These are phyloP conservation scores for Ilyonectria mors-panacis DNA, from an alignment of 2,329 filamentous ascomycete species.

Conservation along the genomic window DNA sequence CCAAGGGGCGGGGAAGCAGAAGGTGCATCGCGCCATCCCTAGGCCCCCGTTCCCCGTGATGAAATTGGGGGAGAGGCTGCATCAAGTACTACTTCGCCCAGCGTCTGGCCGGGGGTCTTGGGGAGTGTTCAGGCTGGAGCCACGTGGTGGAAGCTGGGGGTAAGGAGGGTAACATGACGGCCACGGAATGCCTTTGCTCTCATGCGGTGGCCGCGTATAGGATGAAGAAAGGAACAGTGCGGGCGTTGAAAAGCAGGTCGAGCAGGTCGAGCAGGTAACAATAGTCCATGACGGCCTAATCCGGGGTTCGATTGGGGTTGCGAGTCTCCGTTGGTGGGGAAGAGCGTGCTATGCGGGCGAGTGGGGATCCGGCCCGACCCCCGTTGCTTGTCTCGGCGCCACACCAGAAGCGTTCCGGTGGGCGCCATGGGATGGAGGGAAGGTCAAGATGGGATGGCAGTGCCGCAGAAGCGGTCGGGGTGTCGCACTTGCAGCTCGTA, in stretches of 20 bases:
- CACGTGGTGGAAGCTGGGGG: slow-evolving; percentile 27
- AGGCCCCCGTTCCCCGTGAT: slow-evolving; percentile 11
- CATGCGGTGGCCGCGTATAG: slow-evolving; percentile 8
- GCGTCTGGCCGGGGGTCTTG: slow-evolving; percentile 2
- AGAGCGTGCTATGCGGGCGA: slow-evolving; percentile 34
- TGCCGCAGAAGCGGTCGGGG: slow-evolving; percentile 7
- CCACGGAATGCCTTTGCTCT: slow-evolving; percentile 8
- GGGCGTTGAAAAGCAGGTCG: slow-evolving; percentile 15
- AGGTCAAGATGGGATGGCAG: slow-evolving; percentile 20
- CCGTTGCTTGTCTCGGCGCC: slow-evolving; percentile 44
- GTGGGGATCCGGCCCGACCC: slow-evolving; percentile 48
- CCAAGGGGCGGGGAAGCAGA: slow-evolving; percentile 26
- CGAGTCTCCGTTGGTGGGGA: slow-evolving; percentile 7
- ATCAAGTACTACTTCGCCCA: not conserved
- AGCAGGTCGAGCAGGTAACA: slow-evolving; percentile 16
- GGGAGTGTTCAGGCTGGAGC: slow-evolving; percentile 18
- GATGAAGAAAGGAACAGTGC: slow-evolving; percentile 9
- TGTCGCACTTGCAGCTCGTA: slow-evolving; percentile 10
- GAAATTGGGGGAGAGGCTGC: slow-evolving; percentile 12
- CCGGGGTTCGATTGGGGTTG: slow-evolving; percentile 18
- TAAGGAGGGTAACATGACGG: slow-evolving; percentile 24
- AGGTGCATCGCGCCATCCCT: slow-evolving; percentile 5
- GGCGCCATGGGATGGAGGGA: slow-evolving; percentile 24
- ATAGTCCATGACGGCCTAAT: slow-evolving; percentile 17
- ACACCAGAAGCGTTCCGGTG: slow-evolving; percentile 43